Base-by-base conservation (phyloP, 2,329 filamentous ascomycete genomes). In the Fusarium domesticum region DNA sequence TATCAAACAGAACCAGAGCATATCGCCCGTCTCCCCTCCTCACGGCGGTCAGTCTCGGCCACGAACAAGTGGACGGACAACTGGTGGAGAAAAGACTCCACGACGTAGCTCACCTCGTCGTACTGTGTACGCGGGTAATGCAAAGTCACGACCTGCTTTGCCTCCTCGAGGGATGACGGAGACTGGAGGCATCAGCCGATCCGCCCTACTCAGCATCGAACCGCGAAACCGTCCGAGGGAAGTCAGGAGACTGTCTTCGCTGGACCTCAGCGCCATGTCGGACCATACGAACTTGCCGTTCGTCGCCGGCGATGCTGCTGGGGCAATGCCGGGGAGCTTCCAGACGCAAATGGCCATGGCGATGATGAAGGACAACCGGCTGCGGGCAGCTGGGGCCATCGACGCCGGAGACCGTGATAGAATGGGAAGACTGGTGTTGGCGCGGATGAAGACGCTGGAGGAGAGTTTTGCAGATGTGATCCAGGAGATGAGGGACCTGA, bases 401-500 rank as follows among this genome's bases (percentile, higher is more conserved):
- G 68, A 72, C 36, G 46, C 63, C 4, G 66, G 62, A 42, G 71
- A 73, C 75, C 80, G 64, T 18, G 85, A 88, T 60, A 80, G 87
- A 32, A 86, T 91, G 78, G 83, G 84, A 55, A 80, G 89, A 43
- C 77, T 96, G 35, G 86, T 96, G 67, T 73, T 96, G 35, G 89
- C 89, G 7, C 77, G 89, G 25, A 96, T 96, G 89, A 93, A 93
- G 64, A 92, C 86, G 6, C 75, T 97, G 2, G 91, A 97, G 64
- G 89, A 95, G 67, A 86, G 90, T 12, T 92, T 97, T 64, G 79
- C 86, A 3, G 89, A 96, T 47, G 84, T 95, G n/a, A 80, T 90
- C 44, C 82, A 81, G 50, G 89, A 93, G 65, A 84, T 95, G 64
- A 82, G 87, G 50, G 80, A 82, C 51, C 69, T 80, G 63, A 80